Evolutionary conservation across 495 filamentous ascomycete species (phyloP).

Genomic region (Xylaria cubensis): DNA sequence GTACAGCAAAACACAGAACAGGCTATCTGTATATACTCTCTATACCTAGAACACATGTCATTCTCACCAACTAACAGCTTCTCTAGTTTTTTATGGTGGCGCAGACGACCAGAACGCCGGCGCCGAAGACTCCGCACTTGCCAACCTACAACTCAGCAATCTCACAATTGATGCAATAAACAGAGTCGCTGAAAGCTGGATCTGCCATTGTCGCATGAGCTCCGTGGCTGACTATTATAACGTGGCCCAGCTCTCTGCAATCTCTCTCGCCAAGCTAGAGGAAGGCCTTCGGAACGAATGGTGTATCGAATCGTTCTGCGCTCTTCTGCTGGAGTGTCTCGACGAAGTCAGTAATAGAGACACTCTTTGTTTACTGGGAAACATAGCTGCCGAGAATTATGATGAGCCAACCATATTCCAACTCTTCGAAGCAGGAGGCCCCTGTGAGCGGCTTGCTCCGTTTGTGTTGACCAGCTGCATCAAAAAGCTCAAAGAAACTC

Average conservation of each 20-base stretch:
- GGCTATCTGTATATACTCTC: neutral
- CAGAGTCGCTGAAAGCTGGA: neutral
- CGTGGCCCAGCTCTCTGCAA: neutral
- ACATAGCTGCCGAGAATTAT: neutral
- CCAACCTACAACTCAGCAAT: neutral
- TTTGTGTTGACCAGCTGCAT: neutral
- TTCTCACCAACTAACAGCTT: constrained; percentile 8
- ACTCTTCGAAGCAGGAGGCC: constrained; percentile 1
- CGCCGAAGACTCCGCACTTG: neutral
- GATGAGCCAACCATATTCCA: neutral
- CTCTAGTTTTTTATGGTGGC: neutral
- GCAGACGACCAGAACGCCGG: neutral
- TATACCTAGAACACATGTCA: neutral
- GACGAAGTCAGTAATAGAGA: constrained; percentile 8
- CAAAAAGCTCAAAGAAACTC: neutral
- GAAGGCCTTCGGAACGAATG: neutral
- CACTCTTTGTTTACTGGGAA: neutral
- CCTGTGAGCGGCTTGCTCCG: constrained; percentile 2
- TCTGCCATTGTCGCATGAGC: constrained; percentile 4
- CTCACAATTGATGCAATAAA: neutral
- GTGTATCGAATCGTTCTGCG: neutral
- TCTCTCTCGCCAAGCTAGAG: constrained; percentile 4
- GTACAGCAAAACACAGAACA: constrained; percentile 1
- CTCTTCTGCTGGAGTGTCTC: neutral
- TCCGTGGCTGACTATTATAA: neutral